Base-by-base conservation (phyloP, 768 basidiomycete species). In the Goffeauzyma gilvescens region DNA sequence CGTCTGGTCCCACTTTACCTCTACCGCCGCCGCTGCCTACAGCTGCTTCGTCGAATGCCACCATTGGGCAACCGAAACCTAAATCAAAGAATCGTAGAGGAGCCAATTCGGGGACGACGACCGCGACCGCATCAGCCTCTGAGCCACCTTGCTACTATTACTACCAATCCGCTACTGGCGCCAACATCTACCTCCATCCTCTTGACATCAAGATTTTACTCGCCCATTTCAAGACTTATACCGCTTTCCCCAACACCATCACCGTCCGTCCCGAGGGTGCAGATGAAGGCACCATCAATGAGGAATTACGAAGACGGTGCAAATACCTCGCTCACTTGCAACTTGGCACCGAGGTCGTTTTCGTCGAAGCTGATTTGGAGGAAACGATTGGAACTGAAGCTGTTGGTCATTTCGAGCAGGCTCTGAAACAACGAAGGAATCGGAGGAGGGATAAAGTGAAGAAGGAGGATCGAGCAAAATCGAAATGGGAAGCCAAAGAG, bases 241-340 rank as follows among this genome's bases (percentile, higher is more conserved):
- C 78, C 1, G 71, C 77, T 1, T 86, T 65, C 46, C 90, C 90
- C 0, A 76, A 83, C 55, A 69, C 69, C 13, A 80, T 98, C 51
- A 70, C 72, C 5, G 71, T 93, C 24, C 72, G 74, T n/a, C 78
- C 93, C 22, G 82, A 85, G 53, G 75, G 75, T 12, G 69, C 72
- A 18, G 69, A 59, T 41, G 54, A 57, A 10, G 61, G 57, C 6
- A 58, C 57, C 10, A 60, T 98, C 51, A 83, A 90, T 61, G 87
- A 89, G 47, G 87, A 93, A 47, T 69, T 98, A 21, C 77, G 89
- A 36, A 82, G 85, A 64, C 78, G 89, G 24, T 95, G 85, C 70
- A 90, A 89, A 60, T 96, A 95, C 62, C 78, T 98, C 48, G 75
- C 76, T 3, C 89, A 96, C 63, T 71, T 95, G 53, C 83, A 89